Percentiles rank a stretch among this genome's conserved stretches.
These are phyloP conservation scores for Copromyces sp. DNA, from an alignment of 495 filamentous ascomycete species.

Conservation along the genomic window DNA sequence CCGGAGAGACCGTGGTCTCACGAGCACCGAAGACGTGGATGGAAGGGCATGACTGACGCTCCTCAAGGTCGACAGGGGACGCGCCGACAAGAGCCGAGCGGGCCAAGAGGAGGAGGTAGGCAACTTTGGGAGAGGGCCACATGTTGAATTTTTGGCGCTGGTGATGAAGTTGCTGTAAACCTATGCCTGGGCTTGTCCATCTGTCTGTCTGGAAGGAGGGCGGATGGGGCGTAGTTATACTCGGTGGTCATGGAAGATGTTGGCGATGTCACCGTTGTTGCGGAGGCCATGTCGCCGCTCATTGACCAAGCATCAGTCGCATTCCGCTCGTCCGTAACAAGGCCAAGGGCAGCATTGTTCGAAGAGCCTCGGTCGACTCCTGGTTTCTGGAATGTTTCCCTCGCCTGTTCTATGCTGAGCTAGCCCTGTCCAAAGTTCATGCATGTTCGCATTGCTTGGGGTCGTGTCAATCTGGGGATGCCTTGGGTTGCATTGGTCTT, in stretches of 20 bases:
- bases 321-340: conserved; percentile 17
- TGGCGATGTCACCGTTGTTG: background rate
- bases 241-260: background rate
- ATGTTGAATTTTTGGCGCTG: conserved; percentile 10
- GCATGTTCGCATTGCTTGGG: background rate
- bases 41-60: conserved; percentile 31
- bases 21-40: conserved; percentile 56
- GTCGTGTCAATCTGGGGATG: background rate
- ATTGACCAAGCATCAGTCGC: conserved; percentile 4
- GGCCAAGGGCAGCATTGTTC: background rate
- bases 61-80: conserved; percentile 23
- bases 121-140: conserved; percentile 23
- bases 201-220: background rate
- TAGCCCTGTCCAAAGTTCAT: background rate
- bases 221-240: background rate
- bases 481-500: background rate
- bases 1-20: conserved; percentile 47
- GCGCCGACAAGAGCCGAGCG: conserved; percentile 21
- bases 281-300: conserved; percentile 2
- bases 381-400: conserved; percentile 2
- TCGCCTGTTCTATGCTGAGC: background rate
- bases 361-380: background rate
- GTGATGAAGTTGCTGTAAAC: background rate
- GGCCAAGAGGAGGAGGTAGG: conserved; percentile 18
- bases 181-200: background rate